Evolutionary conservation across 495 filamentous ascomycete genomes (phyloP).

Genomic region (Penicillium goetzii): DNA sequence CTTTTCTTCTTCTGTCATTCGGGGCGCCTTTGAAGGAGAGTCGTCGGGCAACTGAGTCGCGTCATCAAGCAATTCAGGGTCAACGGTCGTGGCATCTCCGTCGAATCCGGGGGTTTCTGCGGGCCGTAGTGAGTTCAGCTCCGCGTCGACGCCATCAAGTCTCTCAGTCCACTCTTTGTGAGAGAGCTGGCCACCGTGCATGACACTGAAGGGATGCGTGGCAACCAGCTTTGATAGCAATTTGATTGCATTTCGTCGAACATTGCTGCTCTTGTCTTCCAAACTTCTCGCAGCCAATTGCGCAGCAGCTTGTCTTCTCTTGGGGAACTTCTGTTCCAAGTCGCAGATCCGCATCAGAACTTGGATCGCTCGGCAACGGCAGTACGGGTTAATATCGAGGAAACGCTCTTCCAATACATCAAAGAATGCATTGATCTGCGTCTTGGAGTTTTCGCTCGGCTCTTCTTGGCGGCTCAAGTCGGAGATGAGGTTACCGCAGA

Average conservation of each 20-base stretch:
- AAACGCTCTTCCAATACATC: conserved; percentile 96
- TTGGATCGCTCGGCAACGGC: conserved; percentile 87
- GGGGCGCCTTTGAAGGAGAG: conserved; percentile 62
- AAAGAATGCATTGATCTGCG: conserved; percentile 94
- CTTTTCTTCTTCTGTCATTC: conserved; percentile 63
- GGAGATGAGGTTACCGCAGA: conserved; percentile 95
- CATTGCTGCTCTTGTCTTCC: conserved; percentile 98
- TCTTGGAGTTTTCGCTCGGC: conserved; percentile 85
- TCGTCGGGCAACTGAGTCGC: conserved; percentile 77
- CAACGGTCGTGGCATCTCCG: conserved; percentile 62
- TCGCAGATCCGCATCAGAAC: conserved; percentile 92
- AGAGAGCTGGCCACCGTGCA: conserved; percentile 86
- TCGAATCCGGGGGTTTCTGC: conserved; percentile 76
- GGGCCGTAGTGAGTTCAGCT: conserved; percentile 81
- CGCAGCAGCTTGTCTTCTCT: conserved; percentile 82
- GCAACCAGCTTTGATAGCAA: conserved; percentile 83
- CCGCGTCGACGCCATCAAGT: conserved; percentile 76
- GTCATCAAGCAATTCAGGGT: conserved; percentile 82
- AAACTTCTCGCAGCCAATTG: conserved; percentile 85
- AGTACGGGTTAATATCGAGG: conserved; percentile 96
- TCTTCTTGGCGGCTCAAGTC: conserved; percentile 92
- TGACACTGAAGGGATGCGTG: conserved; percentile 89
- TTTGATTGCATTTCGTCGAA: conserved; percentile 93
- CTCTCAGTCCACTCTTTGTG: conserved; percentile 82
- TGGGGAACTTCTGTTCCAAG: conserved; percentile 91